Conservation (phyloP, 148 eudicot species). For the Rhododendron vialii region DNA sequence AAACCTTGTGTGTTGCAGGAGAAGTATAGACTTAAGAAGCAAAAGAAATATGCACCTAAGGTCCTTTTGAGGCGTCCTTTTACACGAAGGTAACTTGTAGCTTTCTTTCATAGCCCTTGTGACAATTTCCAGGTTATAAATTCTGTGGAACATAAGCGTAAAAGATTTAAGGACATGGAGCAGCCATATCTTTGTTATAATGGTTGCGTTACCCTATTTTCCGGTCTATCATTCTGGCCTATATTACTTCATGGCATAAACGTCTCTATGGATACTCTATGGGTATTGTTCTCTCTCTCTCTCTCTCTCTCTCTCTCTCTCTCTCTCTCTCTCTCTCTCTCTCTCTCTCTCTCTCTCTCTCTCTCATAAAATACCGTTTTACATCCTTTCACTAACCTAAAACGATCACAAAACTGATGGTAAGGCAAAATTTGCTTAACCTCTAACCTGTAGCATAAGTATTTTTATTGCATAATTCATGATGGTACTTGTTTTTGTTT, state of each 20-base stretch:
- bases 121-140: not conserved
- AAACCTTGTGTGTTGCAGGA: slow-evolving; percentile 48
- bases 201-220: not conserved
- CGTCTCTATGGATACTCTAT: not conserved
- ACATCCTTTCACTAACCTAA: not conserved
- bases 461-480: not conserved
- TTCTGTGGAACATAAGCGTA: not conserved
- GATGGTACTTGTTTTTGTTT: slow-evolving; percentile 1
- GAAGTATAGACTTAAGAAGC: slow-evolving; percentile 82
- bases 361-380: not conserved
- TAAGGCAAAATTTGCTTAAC: not conserved
- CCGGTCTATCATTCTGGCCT: not conserved
- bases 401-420: not conserved
- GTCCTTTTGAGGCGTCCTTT: slow-evolving; percentile 89
- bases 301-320: not conserved
- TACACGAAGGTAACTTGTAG: slow-evolving; percentile 60
- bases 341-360: not conserved
- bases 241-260: not conserved
- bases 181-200: not conserved
- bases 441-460: not conserved
- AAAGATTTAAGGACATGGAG: not conserved
- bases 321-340: not conserved
- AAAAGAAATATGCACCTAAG: slow-evolving; percentile 93
- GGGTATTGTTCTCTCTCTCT: not conserved
- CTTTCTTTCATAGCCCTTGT: not conserved